Percentiles rank a stretch among this genome's conserved stretches.
phyloP scores from a whole-genome alignment of 78 protist species.

The Dictyostelium capitatum region DNA sequence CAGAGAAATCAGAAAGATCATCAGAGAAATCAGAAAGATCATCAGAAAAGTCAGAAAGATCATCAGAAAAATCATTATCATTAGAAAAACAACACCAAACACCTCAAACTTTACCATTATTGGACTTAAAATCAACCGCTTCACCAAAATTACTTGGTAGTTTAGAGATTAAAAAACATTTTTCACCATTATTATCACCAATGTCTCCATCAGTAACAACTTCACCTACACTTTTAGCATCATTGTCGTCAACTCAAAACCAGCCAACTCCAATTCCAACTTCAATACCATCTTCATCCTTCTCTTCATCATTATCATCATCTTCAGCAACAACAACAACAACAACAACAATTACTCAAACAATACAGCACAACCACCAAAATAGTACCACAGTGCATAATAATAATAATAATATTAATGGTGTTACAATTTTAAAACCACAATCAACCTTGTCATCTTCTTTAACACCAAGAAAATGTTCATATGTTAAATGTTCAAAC shows the following conservation, averaged over 20 bases:
- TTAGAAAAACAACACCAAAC: conserved; percentile 1
- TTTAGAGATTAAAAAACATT: not conserved
- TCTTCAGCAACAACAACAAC: not conserved
- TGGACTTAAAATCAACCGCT: not conserved
- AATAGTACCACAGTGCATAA: not conserved
- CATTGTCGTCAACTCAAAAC: conserved; percentile 3
- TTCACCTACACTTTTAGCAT: not conserved
- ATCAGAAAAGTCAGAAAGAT: no score
- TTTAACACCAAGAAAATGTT: conserved; percentile 23
- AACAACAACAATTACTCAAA: conserved; percentile 4
- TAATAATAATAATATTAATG: not conserved
- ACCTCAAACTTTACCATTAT: not conserved
- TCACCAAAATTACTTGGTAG: conserved; percentile 2
- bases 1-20: not conserved
- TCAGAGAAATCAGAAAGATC: not conserved
- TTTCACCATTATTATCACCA: conserved; percentile 5
- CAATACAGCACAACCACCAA: not conserved
- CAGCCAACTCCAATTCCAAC: not conserved
- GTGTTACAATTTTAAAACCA: not conserved
- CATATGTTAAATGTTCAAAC: conserved; percentile 23
- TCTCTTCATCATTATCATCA: not conserved
- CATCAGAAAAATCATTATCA: not conserved
- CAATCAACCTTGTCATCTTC: not conserved
- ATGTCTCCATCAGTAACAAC: not conserved
- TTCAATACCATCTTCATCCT: not conserved